Conservation (phyloP, 2,329 filamentous ascomycete species). For the Fusarium musae region DNA sequence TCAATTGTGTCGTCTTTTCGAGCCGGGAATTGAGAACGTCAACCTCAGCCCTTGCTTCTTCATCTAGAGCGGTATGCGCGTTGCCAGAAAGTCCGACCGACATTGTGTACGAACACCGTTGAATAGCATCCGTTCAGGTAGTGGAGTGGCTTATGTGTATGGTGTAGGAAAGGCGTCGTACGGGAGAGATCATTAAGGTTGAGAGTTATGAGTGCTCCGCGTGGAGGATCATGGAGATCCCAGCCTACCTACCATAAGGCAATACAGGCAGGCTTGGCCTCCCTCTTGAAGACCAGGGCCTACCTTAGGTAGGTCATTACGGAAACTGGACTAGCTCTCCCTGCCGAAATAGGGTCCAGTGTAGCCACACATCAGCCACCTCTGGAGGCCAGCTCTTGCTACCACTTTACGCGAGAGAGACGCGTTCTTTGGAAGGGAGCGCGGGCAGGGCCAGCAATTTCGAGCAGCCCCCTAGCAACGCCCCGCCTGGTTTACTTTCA, state of each 20-base stretch:
- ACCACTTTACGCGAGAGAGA: constrained; percentile 45
- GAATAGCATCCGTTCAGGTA: not conserved
- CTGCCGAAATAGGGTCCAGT: not conserved
- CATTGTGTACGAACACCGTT: constrained; percentile 51
- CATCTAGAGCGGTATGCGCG: constrained; percentile 65
- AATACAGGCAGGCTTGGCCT: not conserved
- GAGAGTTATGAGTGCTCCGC: not conserved
- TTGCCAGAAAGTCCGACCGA: constrained; percentile 60
- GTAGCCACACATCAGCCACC: constrained; percentile 20
- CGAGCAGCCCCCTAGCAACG: constrained; percentile 25
- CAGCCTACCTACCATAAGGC: not conserved
- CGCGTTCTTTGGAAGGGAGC: constrained; percentile 31
- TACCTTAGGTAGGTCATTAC: constrained; percentile 20
- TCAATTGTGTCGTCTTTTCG: constrained; percentile 91
- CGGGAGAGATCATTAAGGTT: constrained; percentile 2
- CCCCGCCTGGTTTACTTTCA: constrained; percentile 29
- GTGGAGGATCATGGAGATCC: constrained; percentile 8
- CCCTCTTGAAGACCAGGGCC: not conserved
- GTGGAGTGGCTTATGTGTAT: not conserved
- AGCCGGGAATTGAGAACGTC: constrained; percentile 78
- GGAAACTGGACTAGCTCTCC: constrained; percentile 20
- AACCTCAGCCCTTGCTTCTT: constrained; percentile 75
- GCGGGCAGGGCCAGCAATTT: constrained; percentile 28
- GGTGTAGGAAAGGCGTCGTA: not conserved
- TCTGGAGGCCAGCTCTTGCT: not conserved